Base-by-base conservation (phyloP, 306 rosid genomes). In the Cucumis hystrix region DNA sequence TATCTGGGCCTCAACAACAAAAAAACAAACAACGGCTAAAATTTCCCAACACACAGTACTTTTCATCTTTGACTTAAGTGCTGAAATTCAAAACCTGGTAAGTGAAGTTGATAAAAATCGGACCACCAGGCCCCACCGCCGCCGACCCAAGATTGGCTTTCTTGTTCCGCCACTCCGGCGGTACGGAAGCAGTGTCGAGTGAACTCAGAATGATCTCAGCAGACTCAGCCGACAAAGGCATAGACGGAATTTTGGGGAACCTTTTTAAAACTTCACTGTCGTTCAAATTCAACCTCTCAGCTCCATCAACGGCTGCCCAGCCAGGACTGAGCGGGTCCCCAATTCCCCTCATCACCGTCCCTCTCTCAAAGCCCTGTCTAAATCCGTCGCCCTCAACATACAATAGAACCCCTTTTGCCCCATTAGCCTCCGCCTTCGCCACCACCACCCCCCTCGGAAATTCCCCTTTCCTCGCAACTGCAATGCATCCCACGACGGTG, bases 251-350 rank as follows among this genome's bases (percentile, higher is more conserved):
- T 85, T 90, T 90, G 2, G 98, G 98, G 14, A 92, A 92, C 83
- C 87, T 88, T 49, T 86, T 79, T 88, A 87, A 80, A 76, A 92
- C 96, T 79, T 89, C 90, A 39, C 68, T 81, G 83, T 94, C 87
- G 7, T 85, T 89, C 79, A 79, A 79, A 23, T 84, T 83, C 82
- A 91, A 78, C 43, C 80, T 90, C 81, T 95, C 97, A 9, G 88
- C 91, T 11, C 92, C 97, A 2, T 86, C 92, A 60, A 84, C 87
- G 58, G 86, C 91, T 78, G 85, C 91, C 98, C 98, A 95, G 28
- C 97, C 98, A 2, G 98, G 98, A 69, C 82, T 89, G 1, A 92
- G 88, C 68, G 98, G 97, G 96, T 95, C 97, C 89, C 98, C 98
- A 28, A 86, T 74, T 10, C 97, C 98, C 33, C 82, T 89, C 95